These are phyloP conservation scores for Botrytis galanthina DNA, from an alignment of 2,329 filamentous ascomycete species.

Conservation along the genomic window DNA sequence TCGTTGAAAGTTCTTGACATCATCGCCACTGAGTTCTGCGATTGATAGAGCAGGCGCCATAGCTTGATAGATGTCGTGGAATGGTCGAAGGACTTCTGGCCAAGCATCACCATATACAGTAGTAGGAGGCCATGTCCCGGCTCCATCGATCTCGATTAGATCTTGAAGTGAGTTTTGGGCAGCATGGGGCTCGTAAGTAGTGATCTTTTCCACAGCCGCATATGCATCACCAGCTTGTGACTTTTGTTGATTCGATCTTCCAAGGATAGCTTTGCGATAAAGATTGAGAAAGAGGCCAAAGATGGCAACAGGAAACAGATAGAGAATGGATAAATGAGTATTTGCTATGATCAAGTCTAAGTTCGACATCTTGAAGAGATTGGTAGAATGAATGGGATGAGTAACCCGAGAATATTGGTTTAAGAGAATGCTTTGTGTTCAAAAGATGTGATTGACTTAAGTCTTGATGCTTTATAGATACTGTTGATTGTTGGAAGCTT, in stretches of 20 bases:
- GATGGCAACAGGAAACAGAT: background rate
- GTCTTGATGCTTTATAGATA: background rate
- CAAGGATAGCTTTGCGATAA: background rate
- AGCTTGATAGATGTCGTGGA: slow-evolving; percentile 38
- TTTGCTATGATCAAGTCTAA: slow-evolving; percentile 8
- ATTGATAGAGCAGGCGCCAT: slow-evolving; percentile 34
- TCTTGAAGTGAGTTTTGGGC: slow-evolving; percentile 1
- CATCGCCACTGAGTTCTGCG: slow-evolving; percentile 32
- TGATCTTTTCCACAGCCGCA: background rate
- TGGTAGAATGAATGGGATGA: background rate
- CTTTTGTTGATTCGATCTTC: background rate
- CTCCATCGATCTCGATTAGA: slow-evolving; percentile 26
- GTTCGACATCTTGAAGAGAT: background rate
- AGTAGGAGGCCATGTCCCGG: slow-evolving; percentile 32
- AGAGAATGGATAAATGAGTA: slow-evolving; percentile 1
- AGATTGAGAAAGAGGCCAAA: slow-evolving; percentile 8
- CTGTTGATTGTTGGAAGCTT: background rate
- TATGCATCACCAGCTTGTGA: background rate
- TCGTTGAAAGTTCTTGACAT: slow-evolving; percentile 32
- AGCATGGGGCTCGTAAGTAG: background rate
- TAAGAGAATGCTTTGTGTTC: background rate
- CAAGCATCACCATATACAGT: slow-evolving; percentile 30
- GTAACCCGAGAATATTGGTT: background rate
- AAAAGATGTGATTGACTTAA: background rate
- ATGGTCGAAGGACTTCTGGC: slow-evolving; percentile 36